These are phyloP conservation scores for Marchantia paleacea DNA, from an alignment of 225 moss, liverwort and hornwort species.

Conservation along the genomic window DNA sequence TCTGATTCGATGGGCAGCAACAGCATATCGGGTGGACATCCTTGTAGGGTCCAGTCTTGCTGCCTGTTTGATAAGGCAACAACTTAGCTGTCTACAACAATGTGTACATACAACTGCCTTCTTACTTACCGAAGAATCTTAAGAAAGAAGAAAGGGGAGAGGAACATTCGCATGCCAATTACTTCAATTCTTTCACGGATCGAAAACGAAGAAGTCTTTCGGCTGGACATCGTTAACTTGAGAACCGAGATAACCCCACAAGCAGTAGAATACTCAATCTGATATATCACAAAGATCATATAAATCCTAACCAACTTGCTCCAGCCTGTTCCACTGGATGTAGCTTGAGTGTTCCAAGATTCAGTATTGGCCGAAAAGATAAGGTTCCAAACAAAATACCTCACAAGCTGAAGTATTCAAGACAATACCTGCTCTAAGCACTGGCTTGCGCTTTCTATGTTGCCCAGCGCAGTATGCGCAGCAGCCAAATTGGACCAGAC, in stretches of 20 bases:
- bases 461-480: slow-evolving; percentile 53
- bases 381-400: neutral
- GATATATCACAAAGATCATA: no score
- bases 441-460: slow-evolving; percentile 45
- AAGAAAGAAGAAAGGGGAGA: neutral
- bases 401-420: neutral
- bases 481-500: slow-evolving; percentile 62
- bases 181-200: no score
- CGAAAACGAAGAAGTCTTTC: no score
- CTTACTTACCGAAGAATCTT: neutral
- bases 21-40: slow-evolving; percentile 56
- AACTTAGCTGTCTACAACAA: neutral
- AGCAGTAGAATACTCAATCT: no score
- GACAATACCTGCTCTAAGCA: slow-evolving; percentile 54
- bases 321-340: no score
- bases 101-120: neutral
- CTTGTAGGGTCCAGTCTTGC: slow-evolving; percentile 52
- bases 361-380: neutral
- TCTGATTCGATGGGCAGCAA: slow-evolving; percentile 57
- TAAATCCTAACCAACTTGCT: no score
- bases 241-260: no score
- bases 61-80: slow-evolving; percentile 30
- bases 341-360: no score
- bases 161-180: neutral
- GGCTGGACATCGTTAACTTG: no score